These are phyloP conservation scores for Brassica incana DNA, from an alignment of 345 rosid genomes.

Conservation along the genomic window DNA sequence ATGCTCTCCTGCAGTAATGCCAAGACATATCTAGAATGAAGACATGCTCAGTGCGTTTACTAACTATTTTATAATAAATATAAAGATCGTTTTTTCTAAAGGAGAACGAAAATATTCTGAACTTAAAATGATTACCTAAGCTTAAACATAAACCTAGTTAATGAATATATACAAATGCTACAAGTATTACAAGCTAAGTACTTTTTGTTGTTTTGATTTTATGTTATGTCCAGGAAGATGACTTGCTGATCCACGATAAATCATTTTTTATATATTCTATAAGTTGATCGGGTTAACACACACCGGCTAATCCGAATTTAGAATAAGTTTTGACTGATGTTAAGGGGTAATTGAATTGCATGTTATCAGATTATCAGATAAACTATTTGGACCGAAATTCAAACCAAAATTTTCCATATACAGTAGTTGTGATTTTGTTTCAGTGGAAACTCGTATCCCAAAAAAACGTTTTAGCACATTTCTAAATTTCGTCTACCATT, in stretches of 20 bases:
- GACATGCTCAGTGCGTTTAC: constrained; percentile 16
- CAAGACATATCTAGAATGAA: constrained; percentile 27
- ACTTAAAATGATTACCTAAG: not conserved
- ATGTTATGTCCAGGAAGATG: constrained; percentile 33
- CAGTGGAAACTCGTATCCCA: not conserved
- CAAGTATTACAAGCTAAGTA: constrained; percentile 8
- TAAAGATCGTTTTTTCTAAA: not conserved
- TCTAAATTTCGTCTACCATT: not conserved
- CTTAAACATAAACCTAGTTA: not conserved
- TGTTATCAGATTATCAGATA: not conserved
- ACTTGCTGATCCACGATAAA: constrained; percentile 24
- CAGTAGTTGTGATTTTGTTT: not conserved
- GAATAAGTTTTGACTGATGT: too few species aligned
- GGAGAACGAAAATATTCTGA: not conserved
- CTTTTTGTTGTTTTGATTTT: constrained; percentile 6
- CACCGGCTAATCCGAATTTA: too few species aligned
- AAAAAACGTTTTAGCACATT: not conserved
- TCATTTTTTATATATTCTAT: too few species aligned
- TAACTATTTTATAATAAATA: not conserved
- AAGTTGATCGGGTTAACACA: not conserved
- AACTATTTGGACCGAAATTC: too few species aligned
- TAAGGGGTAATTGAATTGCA: not conserved
- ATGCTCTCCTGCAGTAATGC: constrained; percentile 18
- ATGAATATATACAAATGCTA: not conserved
- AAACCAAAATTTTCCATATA: not conserved